A percentile compares a stretch with the other conserved stretches of the same genome.
These are phyloP conservation scores for Termitomyces sp. DNA, from an alignment of 768 basidiomycete genomes.

Conservation along the genomic window DNA sequence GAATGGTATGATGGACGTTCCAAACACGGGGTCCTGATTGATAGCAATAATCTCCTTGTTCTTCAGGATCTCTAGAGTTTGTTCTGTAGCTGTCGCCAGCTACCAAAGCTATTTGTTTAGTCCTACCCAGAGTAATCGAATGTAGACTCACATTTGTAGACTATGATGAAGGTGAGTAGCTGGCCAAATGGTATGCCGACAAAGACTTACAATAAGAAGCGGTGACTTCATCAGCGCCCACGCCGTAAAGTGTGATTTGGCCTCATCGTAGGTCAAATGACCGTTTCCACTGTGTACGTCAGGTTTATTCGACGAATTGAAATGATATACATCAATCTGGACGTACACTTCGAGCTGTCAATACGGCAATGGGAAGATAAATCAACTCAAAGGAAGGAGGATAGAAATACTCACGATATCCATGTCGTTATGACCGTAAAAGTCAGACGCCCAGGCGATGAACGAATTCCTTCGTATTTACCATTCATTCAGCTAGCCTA, in stretches of 20 bases:
- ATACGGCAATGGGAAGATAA: background rate
- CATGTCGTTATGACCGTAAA: conserved; percentile 64
- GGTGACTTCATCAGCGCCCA: conserved; percentile 70
- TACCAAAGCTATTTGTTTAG: background rate
- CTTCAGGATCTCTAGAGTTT: conserved; percentile 50
- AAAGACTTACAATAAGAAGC: conserved; percentile 34
- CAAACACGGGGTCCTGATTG: conserved; percentile 64
- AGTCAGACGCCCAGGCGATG: conserved; percentile 57
- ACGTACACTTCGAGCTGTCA: conserved; percentile 49
- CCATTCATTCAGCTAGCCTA: background rate
- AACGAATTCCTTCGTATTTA: conserved; percentile 50
- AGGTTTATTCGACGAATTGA: background rate
- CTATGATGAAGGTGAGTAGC: background rate
- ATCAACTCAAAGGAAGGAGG: background rate
- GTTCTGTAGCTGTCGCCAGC: conserved; percentile 42
- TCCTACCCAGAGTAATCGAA: background rate
- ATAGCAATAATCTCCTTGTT: conserved; percentile 65
- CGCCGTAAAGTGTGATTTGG: conserved; percentile 67
- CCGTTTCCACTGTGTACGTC: conserved; percentile 51
- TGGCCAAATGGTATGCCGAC: background rate
- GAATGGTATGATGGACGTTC: conserved; percentile 60
- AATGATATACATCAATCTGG: background rate
- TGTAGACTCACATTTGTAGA: conserved; percentile 10
- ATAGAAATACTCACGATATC: conserved; percentile 44
- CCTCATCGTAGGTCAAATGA: conserved; percentile 53